phyloP scores from a whole-genome alignment of 129 eudicot genomes.

The Artemisia argyi region DNA sequence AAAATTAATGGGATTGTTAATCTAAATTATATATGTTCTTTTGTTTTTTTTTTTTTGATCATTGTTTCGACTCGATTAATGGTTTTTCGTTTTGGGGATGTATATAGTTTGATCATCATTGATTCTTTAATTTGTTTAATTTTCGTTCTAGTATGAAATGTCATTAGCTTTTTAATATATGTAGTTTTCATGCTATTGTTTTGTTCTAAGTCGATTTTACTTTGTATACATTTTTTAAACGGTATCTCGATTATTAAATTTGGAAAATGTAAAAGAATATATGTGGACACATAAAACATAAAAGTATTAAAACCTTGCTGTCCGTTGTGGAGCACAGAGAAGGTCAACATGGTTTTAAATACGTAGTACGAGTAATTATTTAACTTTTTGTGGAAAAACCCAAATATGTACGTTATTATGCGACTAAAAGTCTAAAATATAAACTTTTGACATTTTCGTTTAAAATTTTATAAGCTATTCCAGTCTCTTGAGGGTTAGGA shows the following conservation, averaged over 20 bases:
- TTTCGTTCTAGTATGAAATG: not conserved
- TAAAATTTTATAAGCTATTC: not conserved
- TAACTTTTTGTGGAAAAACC: not conserved
- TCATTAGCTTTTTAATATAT: not conserved
- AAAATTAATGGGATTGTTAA: conserved; percentile 5
- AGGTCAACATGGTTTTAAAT: not conserved
- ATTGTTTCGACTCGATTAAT: not conserved
- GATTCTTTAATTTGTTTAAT: conserved; percentile 14
- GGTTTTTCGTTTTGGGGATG: not conserved
- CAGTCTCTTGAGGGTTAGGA: too few relatives aligned
- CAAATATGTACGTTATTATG: not conserved
- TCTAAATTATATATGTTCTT: conserved; percentile 12
- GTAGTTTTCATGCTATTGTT: not conserved
- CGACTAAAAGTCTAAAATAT: not conserved
- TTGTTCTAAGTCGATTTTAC: not conserved
- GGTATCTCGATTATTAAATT: not conserved
- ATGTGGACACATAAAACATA: not conserved
- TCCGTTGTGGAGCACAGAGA: not conserved
- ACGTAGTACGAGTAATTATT: too few relatives aligned
- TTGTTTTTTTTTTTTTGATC: conserved; percentile 19
- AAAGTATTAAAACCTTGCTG: not conserved
- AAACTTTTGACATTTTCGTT: not conserved
- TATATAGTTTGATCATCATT: conserved; percentile 7
- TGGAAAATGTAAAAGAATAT: not conserved
- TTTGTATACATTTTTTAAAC: not conserved